These are phyloP conservation scores for Ogataea glucozyma DNA, from an alignment of 805 yeast species.

Conservation along the genomic window DNA sequence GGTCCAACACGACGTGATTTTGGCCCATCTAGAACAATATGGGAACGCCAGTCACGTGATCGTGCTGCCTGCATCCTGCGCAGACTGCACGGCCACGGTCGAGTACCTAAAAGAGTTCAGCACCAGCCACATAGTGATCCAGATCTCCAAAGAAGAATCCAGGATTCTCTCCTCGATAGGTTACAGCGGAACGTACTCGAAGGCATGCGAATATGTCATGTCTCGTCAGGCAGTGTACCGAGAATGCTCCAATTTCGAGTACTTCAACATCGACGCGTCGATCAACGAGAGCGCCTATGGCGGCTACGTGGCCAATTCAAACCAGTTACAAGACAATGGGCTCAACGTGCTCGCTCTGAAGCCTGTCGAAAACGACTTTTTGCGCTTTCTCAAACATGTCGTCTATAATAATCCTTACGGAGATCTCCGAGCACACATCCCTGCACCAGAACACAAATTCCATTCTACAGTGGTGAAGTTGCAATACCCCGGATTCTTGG, in stretches of 20 bases:
- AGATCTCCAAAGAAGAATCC: conserved; percentile 7
- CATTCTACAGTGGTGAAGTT: conserved; percentile 7
- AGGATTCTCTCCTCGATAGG: conserved; percentile 4
- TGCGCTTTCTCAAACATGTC: conserved; percentile 8
- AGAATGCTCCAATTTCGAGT: conserved; percentile 8
- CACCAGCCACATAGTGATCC: conserved; percentile 8
- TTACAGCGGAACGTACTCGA: conserved; percentile 6
- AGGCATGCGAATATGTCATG: conserved; percentile 4
- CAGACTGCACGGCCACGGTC: conserved; percentile 4
- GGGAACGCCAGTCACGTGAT: conserved; percentile 7
- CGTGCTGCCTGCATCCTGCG: conserved; percentile 4
- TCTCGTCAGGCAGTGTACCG: conserved; percentile 6
- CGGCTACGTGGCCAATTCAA: conserved; percentile 9
- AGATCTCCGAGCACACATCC: conserved; percentile 7
- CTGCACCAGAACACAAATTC: conserved; percentile 8
- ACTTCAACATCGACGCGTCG: conserved; percentile 9
- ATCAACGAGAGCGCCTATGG: conserved; percentile 8
- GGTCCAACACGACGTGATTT: conserved; percentile 6
- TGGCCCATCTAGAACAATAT: conserved; percentile 2
- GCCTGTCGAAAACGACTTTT: conserved; percentile 9
- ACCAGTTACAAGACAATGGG: conserved; percentile 6
- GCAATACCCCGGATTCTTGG: conserved; percentile 6
- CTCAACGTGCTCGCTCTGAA: conserved; percentile 7
- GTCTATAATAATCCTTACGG: conserved; percentile 9
- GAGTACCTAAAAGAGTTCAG: conserved; percentile 6